Conservation (phyloP, 2,329 filamentous ascomycete genomes). For the Trichoderma sp. region DNA sequence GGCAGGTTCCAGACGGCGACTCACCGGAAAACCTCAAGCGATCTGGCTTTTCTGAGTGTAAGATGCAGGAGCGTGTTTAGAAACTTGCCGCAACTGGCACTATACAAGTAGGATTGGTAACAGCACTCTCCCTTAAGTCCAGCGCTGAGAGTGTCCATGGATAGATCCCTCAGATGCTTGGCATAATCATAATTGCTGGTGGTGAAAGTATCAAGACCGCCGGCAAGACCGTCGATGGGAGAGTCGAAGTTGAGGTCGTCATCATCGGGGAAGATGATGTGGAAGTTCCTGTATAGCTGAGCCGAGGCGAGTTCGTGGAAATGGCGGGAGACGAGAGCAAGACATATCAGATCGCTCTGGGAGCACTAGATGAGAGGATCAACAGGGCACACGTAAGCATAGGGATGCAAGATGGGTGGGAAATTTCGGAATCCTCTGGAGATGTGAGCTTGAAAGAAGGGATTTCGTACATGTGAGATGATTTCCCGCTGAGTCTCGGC, state of each 20-base stretch:
- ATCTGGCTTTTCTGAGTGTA: constrained; percentile 53
- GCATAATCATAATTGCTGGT: constrained; percentile 65
- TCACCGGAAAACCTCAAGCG: constrained; percentile 57
- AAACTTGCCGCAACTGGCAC: constrained; percentile 59
- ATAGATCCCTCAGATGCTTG: constrained; percentile 54
- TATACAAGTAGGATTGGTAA: constrained; percentile 55
- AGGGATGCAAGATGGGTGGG: neutral
- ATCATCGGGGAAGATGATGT: constrained; percentile 61
- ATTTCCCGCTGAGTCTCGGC: constrained; percentile 50
- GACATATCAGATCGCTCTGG: constrained; percentile 52
- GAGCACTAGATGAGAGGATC: constrained; percentile 43
- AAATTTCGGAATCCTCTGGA: neutral
- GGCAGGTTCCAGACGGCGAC: constrained; percentile 24
- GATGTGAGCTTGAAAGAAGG: neutral
- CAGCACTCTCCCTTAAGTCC: constrained; percentile 53
- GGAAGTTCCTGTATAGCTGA: constrained; percentile 58
- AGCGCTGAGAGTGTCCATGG: constrained; percentile 53
- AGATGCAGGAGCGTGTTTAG: constrained; percentile 60
- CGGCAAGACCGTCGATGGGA: constrained; percentile 56
- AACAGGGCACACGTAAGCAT: neutral
- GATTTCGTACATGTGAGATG: constrained; percentile 42
- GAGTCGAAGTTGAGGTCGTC: constrained; percentile 52
- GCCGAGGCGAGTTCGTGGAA: constrained; percentile 58
- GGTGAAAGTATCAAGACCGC: constrained; percentile 59
- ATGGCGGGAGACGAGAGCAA: constrained; percentile 57